phyloP scores from a whole-genome alignment of 1,284 basidiomycete genomes.

The Puccinia hordei region DNA sequence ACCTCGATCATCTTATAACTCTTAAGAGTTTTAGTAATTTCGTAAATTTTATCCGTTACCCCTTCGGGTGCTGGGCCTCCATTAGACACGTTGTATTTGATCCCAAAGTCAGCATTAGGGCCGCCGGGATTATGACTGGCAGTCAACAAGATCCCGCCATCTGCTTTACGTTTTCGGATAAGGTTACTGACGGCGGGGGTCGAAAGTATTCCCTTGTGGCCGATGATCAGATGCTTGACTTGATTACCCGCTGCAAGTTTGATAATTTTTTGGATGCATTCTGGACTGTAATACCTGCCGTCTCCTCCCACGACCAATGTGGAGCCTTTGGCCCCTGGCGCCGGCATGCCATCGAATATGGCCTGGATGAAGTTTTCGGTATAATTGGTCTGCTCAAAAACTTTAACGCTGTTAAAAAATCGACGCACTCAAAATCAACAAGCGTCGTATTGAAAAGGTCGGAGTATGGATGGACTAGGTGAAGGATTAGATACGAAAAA shows the following conservation, averaged over 20 bases:
- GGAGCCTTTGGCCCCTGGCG: slow-evolving; percentile 66
- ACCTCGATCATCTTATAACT: slow-evolving; percentile 83
- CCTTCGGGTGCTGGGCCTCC: slow-evolving; percentile 94
- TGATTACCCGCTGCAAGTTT: slow-evolving; percentile 62
- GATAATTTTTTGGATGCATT: slow-evolving; percentile 56
- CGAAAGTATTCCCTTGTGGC: slow-evolving; percentile 86
- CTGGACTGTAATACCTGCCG: slow-evolving; percentile 85
- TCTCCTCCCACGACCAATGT: slow-evolving; percentile 96
- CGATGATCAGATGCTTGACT: slow-evolving; percentile 83
- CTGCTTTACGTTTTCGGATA: slow-evolving; percentile 92
- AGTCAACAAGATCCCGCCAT: slow-evolving; percentile 96
- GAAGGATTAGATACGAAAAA: not conserved
- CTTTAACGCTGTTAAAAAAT: slow-evolving; percentile 56
- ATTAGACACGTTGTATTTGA: slow-evolving; percentile 98
- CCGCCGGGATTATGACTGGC: slow-evolving; percentile 98
- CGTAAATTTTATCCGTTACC: slow-evolving; percentile 90
- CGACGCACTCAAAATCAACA: not conserved
- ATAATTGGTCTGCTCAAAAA: slow-evolving; percentile 72
- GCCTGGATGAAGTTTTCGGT: slow-evolving; percentile 98
- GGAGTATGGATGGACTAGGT: not conserved
- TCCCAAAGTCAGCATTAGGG: slow-evolving; percentile 95
- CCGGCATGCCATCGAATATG: slow-evolving; percentile 86
- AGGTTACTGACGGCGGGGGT: slow-evolving; percentile 95
- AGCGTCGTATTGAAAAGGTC: not conserved
- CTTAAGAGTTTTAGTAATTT: slow-evolving; percentile 81